Base-by-base conservation (phyloP, 106 monocot species). In the Allium sativum region DNA sequence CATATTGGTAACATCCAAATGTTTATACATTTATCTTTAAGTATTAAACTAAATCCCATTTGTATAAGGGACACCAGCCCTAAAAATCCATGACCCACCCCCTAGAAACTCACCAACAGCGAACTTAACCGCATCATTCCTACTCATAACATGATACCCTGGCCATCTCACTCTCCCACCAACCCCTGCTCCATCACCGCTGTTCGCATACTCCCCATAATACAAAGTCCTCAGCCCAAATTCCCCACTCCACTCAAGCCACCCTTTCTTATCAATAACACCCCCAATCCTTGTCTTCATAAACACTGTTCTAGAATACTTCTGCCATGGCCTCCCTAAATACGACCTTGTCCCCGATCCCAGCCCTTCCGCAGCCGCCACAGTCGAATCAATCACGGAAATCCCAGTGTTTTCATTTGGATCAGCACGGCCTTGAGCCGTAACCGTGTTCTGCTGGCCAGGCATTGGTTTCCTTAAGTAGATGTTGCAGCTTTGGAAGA, bases 341-440 rank as follows among this genome's bases (percentile, higher is more conserved):
- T 72, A 88, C 1, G 88, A 83, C 51, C 50, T 74, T 14, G 65
- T 45, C 7, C 67, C 21, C 62, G 41, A 55, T 17, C 53, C 72
- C 16, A 89, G 74, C n/a, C 84, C 84, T 31, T 58, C 17, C 7
- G 80, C 59, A 6, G 84, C 72, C 18, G 73, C 67, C 18, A 89
- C 63, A 15, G 66, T 67, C 52, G 78, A 84, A 2, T 50, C 78
- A 64, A 84, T 84, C 64, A 89, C 71, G 5, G 88, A 89, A 18
- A 84, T 89, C 14, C 88, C 88, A 13, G 88, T 84, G 81, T 84
- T 84, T 69, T 89, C 84, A 60, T 84, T 78, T 1, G 78, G 81
- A 68, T 88, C 77, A 45, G 74, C 76, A 7, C 84, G 54, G 65
- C 68, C 78, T 59, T 84, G 84, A 40, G 31, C 31, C 5, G 31